Evolutionary conservation across 306 rosid genomes (phyloP), one percentile per base, ranked within the genome.

Genomic region (Vigna radiata): DNA sequence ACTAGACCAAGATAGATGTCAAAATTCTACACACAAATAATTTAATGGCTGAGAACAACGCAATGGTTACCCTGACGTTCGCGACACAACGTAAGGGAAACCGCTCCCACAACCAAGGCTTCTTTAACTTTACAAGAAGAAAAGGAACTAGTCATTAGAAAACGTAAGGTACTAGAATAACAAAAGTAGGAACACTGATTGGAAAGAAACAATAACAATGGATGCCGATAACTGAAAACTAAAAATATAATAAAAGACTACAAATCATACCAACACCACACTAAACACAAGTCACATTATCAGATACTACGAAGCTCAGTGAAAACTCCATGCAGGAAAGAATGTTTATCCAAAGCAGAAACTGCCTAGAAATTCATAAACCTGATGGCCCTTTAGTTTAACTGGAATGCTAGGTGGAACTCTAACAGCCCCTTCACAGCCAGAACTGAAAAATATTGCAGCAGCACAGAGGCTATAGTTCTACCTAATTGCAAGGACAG

Each of bases 361-460:
- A 47, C 4, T 43, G 52, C 52, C 52, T 47, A 12, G 4, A 14
- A 47, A 12, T 12, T 14, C 0, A 47, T 3, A 47, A 47, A 47
- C 52, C 17, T 13, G 17, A 47, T 11, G 48, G 15, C 27, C 15
- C 15, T 43, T 43, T 5, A 10, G 48, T 43, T 43, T 43, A 43
- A 11, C 15, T 43, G 48, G 9, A 15, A 43, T 47, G 17, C 17
- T 14, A 14, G 52, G 52, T 13, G 6, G n/a, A 47, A 47, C 14
- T 47, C 52, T 14, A 12, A 47, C 52, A 47, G 52, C n/a, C 7
- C 6, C 52, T 47, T 47, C 52, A 15, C 54, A 85, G 64, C 77
- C 85, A 44, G 96, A 91, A 86, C 93, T 83, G 44, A 94, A 90
- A 75, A 79, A 74, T 37, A 52, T 13, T 19, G 23, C 9, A 70